These are phyloP conservation scores for Diaporthe nobilis DNA, from an alignment of 2,329 filamentous ascomycete species.

Conservation along the genomic window DNA sequence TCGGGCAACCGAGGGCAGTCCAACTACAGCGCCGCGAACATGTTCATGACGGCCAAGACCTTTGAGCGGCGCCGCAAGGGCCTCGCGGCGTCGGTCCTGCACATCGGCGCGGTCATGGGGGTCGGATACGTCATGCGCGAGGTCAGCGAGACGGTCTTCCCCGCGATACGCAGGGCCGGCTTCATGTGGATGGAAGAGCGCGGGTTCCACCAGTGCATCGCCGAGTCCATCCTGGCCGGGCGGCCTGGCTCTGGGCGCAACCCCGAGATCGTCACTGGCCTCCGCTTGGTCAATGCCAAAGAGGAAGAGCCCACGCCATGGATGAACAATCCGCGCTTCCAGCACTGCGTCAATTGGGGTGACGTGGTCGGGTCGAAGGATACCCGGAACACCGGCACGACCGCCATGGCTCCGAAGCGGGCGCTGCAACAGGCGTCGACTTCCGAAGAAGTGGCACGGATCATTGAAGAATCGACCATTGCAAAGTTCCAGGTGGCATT, in stretches of 20 bases:
- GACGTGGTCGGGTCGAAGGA: no score
- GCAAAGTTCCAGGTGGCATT: neutral
- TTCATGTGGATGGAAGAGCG: neutral
- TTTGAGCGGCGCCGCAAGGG: slow-evolving; percentile 55
- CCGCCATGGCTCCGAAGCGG: no score
- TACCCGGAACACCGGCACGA: no score
- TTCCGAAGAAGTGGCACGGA: no score
- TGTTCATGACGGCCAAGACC: slow-evolving; percentile 51
- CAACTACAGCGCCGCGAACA: slow-evolving; percentile 47
- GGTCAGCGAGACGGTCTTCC: neutral
- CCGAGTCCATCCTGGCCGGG: neutral
- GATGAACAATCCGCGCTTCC: neutral
- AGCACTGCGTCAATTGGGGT: neutral
- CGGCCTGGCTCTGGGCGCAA: no score
- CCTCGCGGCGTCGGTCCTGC: slow-evolving; percentile 50
- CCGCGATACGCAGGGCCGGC: neutral
- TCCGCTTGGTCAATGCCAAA: no score
- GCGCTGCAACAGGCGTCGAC: no score
- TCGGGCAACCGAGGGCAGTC: no score
- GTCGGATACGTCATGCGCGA: slow-evolving; percentile 49
- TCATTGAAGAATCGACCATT: no score
- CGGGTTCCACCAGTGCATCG: neutral
- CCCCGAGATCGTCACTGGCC: no score
- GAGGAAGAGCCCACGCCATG: no score
- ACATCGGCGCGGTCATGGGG: slow-evolving; percentile 51